These are phyloP conservation scores for Vicia faba DNA, from an alignment of 306 rosid species.

Conservation along the genomic window DNA sequence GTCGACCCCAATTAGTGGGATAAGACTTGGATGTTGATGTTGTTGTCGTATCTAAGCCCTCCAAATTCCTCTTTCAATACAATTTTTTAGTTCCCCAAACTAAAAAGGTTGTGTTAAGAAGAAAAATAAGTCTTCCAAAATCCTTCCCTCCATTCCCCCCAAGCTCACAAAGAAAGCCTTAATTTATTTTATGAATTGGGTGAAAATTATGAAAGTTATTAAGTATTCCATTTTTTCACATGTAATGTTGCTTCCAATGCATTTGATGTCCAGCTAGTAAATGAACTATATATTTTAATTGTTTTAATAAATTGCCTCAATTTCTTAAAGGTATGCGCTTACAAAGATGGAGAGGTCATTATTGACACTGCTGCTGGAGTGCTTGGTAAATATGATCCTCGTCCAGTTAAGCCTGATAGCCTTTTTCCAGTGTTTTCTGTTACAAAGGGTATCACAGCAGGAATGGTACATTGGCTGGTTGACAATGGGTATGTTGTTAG, in stretches of 20 bases:
- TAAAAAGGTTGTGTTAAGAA: no score
- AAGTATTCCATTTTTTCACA: slow-evolving; percentile 15
- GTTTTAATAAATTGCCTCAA: slow-evolving; percentile 25
- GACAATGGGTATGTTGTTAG: slow-evolving; percentile 71
- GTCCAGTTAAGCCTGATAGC: slow-evolving; percentile 94
- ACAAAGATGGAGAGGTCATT: slow-evolving; percentile 94
- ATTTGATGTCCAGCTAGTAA: slow-evolving; percentile 31
- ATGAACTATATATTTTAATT: slow-evolving; percentile 10
- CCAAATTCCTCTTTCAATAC: no score
- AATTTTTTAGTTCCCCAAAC: no score
- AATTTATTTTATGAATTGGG: no score
- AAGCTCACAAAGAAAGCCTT: no score
- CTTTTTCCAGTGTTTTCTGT: slow-evolving; percentile 94
- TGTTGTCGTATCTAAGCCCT: no score
- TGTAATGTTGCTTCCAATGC: neutral
- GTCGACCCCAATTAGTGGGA: no score
- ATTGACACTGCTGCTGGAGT: slow-evolving; percentile 98
- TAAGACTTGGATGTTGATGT: no score
- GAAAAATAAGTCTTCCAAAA: no score
- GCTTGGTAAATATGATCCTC: slow-evolving; percentile 98
- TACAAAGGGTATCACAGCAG: slow-evolving; percentile 93
- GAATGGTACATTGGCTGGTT: slow-evolving; percentile 96
- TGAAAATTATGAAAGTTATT: neutral
- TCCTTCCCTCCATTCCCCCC: no score
- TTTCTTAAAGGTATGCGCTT: slow-evolving; percentile 87